Percentiles rank a stretch among this genome's conserved stretches.
Conservation (phyloP, 2,329 filamentous ascomycete genomes). For the Camillea tinctor region DNA sequence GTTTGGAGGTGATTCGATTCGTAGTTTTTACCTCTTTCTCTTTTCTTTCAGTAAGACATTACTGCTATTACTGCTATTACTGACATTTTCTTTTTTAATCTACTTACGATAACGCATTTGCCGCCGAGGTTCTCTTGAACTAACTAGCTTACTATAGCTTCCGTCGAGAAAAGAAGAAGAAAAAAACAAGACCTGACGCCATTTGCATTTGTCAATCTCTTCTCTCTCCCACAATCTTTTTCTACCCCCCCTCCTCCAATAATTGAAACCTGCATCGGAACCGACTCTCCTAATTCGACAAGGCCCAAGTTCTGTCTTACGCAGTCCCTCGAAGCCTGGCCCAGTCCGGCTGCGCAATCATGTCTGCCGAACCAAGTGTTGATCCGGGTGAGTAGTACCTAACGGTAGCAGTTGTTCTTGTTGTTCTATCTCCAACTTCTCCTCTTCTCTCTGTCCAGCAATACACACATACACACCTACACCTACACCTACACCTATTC, state of each 20-base stretch:
- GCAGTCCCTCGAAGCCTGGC: background rate
- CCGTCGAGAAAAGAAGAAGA: no score
- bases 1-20: background rate
- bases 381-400: constrained; percentile 16
- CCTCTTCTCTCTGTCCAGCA: background rate
- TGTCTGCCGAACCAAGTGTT: constrained; percentile 30
- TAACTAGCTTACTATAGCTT: background rate
- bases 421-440: constrained; percentile 1
- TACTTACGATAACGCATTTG: background rate
- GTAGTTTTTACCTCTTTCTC: no score
- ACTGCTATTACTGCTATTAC: background rate
- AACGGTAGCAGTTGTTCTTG: no score
- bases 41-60: background rate
- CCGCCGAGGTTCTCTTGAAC: background rate
- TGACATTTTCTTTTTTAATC: no score
- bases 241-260: background rate
- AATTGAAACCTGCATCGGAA: background rate
- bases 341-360: constrained; percentile 30
- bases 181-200: background rate
- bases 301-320: background rate
- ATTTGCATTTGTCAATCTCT: background rate
- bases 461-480: no score
- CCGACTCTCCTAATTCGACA: background rate
- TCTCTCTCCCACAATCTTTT: no score
- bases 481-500: no score